These are phyloP conservation scores for Apophysomyces variabilis DNA, from an alignment of 371 early-diverging fungal genomes.

Conservation along the genomic window DNA sequence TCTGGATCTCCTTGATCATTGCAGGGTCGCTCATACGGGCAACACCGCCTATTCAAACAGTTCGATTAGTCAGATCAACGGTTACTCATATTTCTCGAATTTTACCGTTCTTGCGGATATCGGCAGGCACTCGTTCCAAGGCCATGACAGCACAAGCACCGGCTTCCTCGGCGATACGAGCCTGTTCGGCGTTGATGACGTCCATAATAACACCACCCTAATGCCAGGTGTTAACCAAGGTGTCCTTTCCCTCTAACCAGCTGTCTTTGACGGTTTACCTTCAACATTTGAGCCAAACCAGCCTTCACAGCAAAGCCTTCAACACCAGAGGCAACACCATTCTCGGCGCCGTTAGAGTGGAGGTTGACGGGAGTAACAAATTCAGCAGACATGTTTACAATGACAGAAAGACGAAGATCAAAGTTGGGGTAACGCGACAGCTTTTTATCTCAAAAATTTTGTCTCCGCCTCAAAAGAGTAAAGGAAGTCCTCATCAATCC, in stretches of 20 bases:
- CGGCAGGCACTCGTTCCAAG: conserved; percentile 97
- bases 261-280: conserved; percentile 58
- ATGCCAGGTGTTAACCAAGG: neutral
- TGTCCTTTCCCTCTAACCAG: conserved; percentile 1
- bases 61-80: conserved; percentile 1
- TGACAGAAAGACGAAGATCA: neutral
- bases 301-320: conserved; percentile 81
- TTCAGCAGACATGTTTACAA: conserved; percentile 34
- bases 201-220: conserved; percentile 99
- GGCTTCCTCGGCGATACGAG: conserved; percentile 96
- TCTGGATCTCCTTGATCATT: conserved; percentile 96
- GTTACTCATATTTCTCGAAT: conserved; percentile 13
- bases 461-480: too few species aligned
- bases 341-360: conserved; percentile 54
- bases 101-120: conserved; percentile 94
- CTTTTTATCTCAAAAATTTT: neutral
- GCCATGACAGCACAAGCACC: conserved; percentile 99
- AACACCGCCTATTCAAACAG: conserved; percentile 77
- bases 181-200: conserved; percentile 96
- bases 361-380: conserved; percentile 74
- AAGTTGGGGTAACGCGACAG: conserved; percentile 6
- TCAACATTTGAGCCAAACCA: conserved; percentile 97
- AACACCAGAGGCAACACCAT: conserved; percentile 41
- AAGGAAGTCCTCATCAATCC: too few species aligned
- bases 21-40: conserved; percentile 98